Evolutionary conservation across 2,329 filamentous ascomycete genomes (phyloP), one percentile per base, ranked within the genome.

Genomic region (Aspergillus glaucus): DNA sequence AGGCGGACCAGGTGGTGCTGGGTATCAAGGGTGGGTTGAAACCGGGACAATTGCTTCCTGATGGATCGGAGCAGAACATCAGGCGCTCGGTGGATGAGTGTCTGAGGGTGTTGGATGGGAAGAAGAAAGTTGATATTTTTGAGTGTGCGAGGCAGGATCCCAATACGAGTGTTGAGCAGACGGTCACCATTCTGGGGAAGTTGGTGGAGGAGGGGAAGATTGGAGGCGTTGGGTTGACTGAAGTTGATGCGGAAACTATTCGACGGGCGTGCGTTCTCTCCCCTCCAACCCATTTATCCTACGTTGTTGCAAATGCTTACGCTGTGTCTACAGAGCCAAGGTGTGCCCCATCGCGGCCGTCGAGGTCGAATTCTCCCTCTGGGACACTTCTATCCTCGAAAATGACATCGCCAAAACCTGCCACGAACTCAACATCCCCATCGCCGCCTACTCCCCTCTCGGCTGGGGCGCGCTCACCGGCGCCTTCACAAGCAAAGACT

Each of bases 91-190:
- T 87, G 39, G 79, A 86, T 48, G 77, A 80, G 48, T 77, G 77
- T 56, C 62, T 85, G 32, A 64, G 62, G 21, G 45, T 75, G n/a
- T 61, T 80, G 9, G 71, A 74, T n/a, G 78, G 78, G n/a, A 74
- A 70, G 53, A 81, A 81, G 66, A 77, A 74, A 58, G 63, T 86
- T 46, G 82, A 85, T 61, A 69, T 82, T 26, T 86, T 84, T 54
- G 76, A 80, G 58, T 77, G 72, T 51, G 77, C 79, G 3, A 72
- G 83, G 30, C 73, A 81, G 46, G 83, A 86, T 56, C 66, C 68
- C 19, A 73, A 72, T 0, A 68, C 66, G 0, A 73, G 75, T 0
- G 68, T 80, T 47, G 76, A 80, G 60, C 66, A 75, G 39, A 77
- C 65, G 8, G 59, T 74, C 41, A 54, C 57, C 9, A 57, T 67